A percentile compares a stretch with the other conserved stretches of the same genome.
These are phyloP conservation scores for Acmispon strigosus DNA, from an alignment of 306 rosid species.

Conservation along the genomic window DNA sequence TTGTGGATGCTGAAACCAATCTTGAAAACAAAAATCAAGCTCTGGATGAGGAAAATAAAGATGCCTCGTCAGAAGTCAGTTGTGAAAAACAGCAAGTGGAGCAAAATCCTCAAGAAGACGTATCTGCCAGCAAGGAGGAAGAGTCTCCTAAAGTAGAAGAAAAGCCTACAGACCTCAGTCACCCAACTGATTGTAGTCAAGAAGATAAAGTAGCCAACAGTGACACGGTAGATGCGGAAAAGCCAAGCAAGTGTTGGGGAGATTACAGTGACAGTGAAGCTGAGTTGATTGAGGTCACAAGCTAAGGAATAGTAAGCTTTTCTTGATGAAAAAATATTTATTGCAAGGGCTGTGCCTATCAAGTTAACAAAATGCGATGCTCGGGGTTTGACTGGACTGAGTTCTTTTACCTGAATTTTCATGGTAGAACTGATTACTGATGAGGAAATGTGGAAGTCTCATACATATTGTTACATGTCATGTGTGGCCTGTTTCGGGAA, in stretches of 20 bases:
- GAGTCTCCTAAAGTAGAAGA: constrained; percentile 35
- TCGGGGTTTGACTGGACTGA: neutral
- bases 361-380: constrained; percentile 4
- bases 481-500: constrained; percentile 25
- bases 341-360: constrained; percentile 16
- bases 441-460: constrained; percentile 33
- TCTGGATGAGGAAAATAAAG: constrained; percentile 30
- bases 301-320: constrained; percentile 34
- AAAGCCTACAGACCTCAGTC: constrained; percentile 31
- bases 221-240: constrained; percentile 34
- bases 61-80: constrained; percentile 24
- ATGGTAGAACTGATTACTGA: constrained; percentile 21
- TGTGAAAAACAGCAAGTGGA: constrained; percentile 40
- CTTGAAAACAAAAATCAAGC: constrained; percentile 30
- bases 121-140: constrained; percentile 31
- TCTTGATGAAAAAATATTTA: constrained; percentile 5
- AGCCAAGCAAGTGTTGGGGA: constrained; percentile 78
- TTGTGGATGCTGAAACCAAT: constrained; percentile 27
- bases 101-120: constrained; percentile 35
- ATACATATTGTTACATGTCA: constrained; percentile 5
- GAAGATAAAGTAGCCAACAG: constrained; percentile 31
- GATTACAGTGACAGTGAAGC: constrained; percentile 86
- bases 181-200: constrained; percentile 18
- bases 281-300: constrained; percentile 52
- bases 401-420: constrained; percentile 10